Percentiles rank a stretch among this genome's conserved stretches.
phyloP scores from a whole-genome alignment of 225 moss, liverwort and hornwort species.

The Polytrichum formosum region DNA sequence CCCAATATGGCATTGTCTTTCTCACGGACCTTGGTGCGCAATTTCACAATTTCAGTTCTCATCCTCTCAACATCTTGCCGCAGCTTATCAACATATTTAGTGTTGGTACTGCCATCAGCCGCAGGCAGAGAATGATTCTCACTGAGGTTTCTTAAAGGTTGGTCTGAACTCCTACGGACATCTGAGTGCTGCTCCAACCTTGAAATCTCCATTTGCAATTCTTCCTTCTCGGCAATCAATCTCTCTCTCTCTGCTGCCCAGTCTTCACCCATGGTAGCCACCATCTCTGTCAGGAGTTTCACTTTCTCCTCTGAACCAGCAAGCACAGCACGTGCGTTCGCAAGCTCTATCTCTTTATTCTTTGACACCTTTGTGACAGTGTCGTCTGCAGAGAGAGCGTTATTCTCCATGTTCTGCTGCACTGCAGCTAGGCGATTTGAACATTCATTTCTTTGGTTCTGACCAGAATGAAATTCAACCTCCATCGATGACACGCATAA shows the following conservation, averaged over 20 bases:
- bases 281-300: slow-evolving; percentile 46
- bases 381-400: slow-evolving; percentile 30
- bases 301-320: slow-evolving; percentile 37
- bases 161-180: slow-evolving; percentile 32
- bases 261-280: slow-evolving; percentile 44
- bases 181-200: slow-evolving; percentile 32
- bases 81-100: slow-evolving; percentile 35
- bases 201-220: slow-evolving; percentile 36
- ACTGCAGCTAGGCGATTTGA: slow-evolving; percentile 17
- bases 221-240: slow-evolving; percentile 48
- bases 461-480: slow-evolving; percentile 21
- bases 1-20: slow-evolving; percentile 46
- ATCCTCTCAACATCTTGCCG: slow-evolving; percentile 42
- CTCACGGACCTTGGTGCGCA: slow-evolving; percentile 39
- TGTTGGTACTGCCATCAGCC: slow-evolving; percentile 13
- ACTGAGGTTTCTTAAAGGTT: slow-evolving; percentile 30
- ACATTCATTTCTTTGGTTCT: slow-evolving; percentile 16
- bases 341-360: slow-evolving; percentile 21
- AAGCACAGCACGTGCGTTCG: slow-evolving; percentile 18
- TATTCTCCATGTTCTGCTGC: slow-evolving; percentile 21
- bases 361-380: slow-evolving; percentile 12
- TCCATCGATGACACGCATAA: slow-evolving; percentile 24
- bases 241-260: slow-evolving; percentile 44
- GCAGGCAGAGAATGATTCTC: slow-evolving; percentile 34
- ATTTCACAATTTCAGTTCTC: slow-evolving; percentile 33